A percentile compares a stretch with the other conserved stretches of the same genome.
Conservation (phyloP, 805 yeast species). For the Myxozyma neglecta region DNA sequence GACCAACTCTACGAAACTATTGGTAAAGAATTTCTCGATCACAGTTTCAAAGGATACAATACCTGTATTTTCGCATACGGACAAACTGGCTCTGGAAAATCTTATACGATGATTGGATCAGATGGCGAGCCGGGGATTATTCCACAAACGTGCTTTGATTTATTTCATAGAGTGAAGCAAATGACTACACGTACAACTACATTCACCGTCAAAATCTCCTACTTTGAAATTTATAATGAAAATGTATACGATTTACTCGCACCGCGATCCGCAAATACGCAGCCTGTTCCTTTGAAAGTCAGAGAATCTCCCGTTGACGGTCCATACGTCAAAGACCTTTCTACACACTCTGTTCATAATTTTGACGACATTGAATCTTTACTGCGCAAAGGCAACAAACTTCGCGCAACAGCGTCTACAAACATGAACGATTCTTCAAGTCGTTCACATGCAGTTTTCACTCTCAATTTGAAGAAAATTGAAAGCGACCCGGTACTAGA, state of each 20-base stretch:
- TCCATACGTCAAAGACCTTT: constrained; percentile 56
- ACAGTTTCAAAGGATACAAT: constrained; percentile 57
- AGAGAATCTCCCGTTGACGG: constrained; percentile 63
- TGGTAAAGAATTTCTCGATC: constrained; percentile 55
- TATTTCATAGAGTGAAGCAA: constrained; percentile 45
- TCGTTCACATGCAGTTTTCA: constrained; percentile 72
- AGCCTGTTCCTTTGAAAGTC: constrained; percentile 38
- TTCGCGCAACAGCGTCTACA: constrained; percentile 63
- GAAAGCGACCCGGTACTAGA: constrained; percentile 35
- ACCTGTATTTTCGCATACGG: constrained; percentile 58
- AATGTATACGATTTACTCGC: constrained; percentile 60
- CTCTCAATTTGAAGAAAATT: constrained; percentile 56
- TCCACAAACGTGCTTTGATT: constrained; percentile 52
- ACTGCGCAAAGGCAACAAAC: constrained; percentile 51
- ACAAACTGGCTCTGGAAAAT: constrained; percentile 43
- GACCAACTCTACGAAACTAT: constrained; percentile 46
- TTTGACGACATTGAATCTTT: constrained; percentile 48
- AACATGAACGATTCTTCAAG: constrained; percentile 66
- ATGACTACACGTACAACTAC: constrained; percentile 42
- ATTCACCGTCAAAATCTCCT: constrained; percentile 47
- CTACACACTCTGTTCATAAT: constrained; percentile 46
- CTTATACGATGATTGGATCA: constrained; percentile 54
- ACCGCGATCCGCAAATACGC: constrained; percentile 15
- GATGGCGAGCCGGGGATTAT: constrained; percentile 56
- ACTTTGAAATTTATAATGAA: constrained; percentile 71